Base-by-base conservation (phyloP, 192 early-diverging fungal species). In the Kickxella alabastrina region DNA sequence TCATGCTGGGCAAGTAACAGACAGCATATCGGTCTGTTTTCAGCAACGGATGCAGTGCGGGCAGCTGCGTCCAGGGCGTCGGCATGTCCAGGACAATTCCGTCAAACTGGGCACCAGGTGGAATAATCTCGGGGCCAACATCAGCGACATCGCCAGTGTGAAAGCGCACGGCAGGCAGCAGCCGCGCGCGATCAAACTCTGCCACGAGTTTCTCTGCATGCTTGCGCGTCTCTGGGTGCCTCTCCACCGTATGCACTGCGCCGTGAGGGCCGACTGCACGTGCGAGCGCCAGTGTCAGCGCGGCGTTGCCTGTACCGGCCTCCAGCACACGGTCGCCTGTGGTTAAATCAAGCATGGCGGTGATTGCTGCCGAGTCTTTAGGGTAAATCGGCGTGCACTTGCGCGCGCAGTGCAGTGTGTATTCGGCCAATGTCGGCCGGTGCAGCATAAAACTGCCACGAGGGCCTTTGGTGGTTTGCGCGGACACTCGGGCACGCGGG, bases 261-360 rank as follows among this genome's bases (percentile, higher is more conserved):
- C 78, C 72, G 0, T n/a, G 15, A 0, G 21, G 13, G 9, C 52
- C 65, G 9, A 86, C 74, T 0, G 82, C 79, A 1, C 79, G 52
- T 1, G 83, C 83, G 59, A 87, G 51, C 39, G 83, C 72, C 51
- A 87, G 55, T 0, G 83, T 82, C 38, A 87, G 59, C 21, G 78
- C 77, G 1, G 78, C 85, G 43, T 87, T 87, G 0, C 85, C 85
- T 0, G 85, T 87, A 0, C 85, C 85, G 0, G 83, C 85, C 55
- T 87, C 85, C 9, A 87, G 59, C 10, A 87, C 52, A 31, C 72
- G 63, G 18, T 79, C 79, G 9, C 79, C 83, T 2, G 75, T 68
- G 4, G 62, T 52, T 3, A 83, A 35, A 45, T 87, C 85, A 17
- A 87, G 59, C 47, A 87, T 59, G 18, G 65, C 62, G 2, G 81